Evolutionary conservation across 352 stramenopile species (phyloP), one percentile per base, ranked within the genome.

Genomic region (Phytophthora constricta): DNA sequence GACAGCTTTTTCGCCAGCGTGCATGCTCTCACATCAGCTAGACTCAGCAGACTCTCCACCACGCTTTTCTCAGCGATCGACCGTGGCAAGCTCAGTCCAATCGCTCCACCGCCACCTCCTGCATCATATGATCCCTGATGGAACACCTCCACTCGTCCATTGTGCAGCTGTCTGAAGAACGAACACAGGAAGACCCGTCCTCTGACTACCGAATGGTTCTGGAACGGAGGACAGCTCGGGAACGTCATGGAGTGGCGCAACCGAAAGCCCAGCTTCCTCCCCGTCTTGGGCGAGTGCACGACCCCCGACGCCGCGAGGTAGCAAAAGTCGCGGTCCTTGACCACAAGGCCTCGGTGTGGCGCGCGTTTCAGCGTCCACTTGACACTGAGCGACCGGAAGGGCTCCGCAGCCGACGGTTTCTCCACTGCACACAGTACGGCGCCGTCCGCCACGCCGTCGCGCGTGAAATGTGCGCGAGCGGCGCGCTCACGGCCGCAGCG

Each of bases 181-280:
- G 70, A 89, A 58, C 82, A 90, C 50, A 81, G 74, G 57, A 82
- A 87, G 57, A 92, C 68, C 65, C 91, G 80, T 16, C 70, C 83
- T 33, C 85, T 72, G n/a, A 90, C 74, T 5, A 91, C 76, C 22
- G 80, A 79, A 48, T 75, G 64, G 56, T 83, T 83, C 58, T 79
- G 63, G 37, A 84, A 82, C 16, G 62, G 68, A 20, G 73, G 74
- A 33, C 77, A 87, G 45, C 65, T 78, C n/a, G 74, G 73, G 47
- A 91, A 85, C 31, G 71, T 80, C 34, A 92, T 72, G 34, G 84
- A 91, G 72, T 92, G 82, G 5, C 82, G 80, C 47, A 87, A 48
- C 45, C 76, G 41, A 46, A 79, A 87, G 50, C 79, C 76, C 22
- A 87, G 43, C 7, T 69, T 68, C 14, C 69, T 60, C n/a, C 78